These are phyloP conservation scores for Zea luxurians DNA, from an alignment of 176 grass and related monocot genomes.

Conservation along the genomic window DNA sequence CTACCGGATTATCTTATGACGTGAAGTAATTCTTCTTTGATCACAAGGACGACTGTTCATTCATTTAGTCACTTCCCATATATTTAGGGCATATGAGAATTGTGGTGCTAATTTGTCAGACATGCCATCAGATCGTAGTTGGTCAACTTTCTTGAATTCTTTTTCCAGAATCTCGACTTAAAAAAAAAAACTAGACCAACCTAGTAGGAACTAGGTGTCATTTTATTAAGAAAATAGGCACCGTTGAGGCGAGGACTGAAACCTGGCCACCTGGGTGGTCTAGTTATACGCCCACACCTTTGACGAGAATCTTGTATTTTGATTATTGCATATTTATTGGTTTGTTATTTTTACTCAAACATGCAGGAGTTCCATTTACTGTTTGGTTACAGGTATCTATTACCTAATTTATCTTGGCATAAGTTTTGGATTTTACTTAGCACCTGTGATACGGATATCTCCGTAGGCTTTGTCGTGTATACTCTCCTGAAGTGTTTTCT, in stretches of 20 bases:
- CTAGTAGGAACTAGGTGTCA: background rate
- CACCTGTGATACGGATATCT: slow-evolving; percentile 17
- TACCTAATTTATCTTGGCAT: background rate
- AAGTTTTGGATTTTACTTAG: slow-evolving; percentile 6
- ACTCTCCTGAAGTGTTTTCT: slow-evolving; percentile 3
- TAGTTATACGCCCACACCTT: background rate
- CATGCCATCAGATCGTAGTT: slow-evolving; percentile 10
- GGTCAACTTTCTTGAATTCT: background rate
- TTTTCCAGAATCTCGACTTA: slow-evolving; percentile 10
- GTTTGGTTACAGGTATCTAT: background rate
- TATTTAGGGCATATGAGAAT: background rate
- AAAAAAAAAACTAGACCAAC: background rate
- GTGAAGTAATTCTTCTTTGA: background rate
- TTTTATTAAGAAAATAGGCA: background rate
- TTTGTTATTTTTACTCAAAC: background rate
- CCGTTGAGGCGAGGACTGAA: background rate
- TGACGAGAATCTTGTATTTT: background rate
- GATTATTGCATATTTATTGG: background rate
- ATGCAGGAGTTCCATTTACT: background rate
- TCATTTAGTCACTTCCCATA: slow-evolving; percentile 7
- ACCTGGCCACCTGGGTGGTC: background rate
- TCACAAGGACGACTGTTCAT: background rate
- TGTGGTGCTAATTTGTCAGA: slow-evolving; percentile 1
- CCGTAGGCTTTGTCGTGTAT: slow-evolving; percentile 9
- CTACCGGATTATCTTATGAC: background rate